These are phyloP conservation scores for Cucumis hystrix DNA, from an alignment of 306 rosid species.

Conservation along the genomic window DNA sequence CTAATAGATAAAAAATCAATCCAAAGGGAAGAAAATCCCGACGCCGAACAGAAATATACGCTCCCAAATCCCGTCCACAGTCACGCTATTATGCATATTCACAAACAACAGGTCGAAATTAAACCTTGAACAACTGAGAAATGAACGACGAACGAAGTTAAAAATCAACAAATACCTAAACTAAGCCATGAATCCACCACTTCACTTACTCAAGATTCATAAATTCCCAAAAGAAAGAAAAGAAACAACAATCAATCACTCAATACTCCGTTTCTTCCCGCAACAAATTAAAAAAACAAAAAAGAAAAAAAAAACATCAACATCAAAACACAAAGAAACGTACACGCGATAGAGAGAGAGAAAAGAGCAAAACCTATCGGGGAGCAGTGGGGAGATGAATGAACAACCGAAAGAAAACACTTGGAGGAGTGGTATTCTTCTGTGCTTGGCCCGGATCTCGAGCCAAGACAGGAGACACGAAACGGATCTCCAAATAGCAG, in stretches of 20 bases:
- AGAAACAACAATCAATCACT: not conserved
- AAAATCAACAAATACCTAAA: not conserved
- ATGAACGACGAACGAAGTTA: not conserved
- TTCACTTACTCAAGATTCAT: not conserved
- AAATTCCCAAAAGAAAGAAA: not conserved
- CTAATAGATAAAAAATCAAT: not conserved
- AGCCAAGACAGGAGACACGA: conserved; percentile 59
- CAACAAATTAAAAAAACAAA: not conserved
- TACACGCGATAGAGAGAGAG: not conserved
- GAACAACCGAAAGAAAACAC: conserved; percentile 24
- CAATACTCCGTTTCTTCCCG: not conserved
- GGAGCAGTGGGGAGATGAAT: not conserved
- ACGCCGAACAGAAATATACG: not conserved
- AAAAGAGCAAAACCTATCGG: conserved; percentile 14
- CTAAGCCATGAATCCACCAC: not conserved
- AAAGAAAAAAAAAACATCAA: not conserved
- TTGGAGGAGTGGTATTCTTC: conserved; percentile 19
- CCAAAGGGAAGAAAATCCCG: not conserved
- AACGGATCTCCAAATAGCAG: conserved; percentile 22
- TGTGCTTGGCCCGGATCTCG: conserved; percentile 78
- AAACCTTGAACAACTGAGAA: not conserved
- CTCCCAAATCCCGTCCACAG: not conserved
- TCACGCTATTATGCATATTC: not conserved
- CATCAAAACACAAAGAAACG: not conserved
- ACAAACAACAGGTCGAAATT: not conserved